Evolutionary conservation across 2,329 filamentous ascomycete species (phyloP).

Genomic region (Hypoxylon sp.): DNA sequence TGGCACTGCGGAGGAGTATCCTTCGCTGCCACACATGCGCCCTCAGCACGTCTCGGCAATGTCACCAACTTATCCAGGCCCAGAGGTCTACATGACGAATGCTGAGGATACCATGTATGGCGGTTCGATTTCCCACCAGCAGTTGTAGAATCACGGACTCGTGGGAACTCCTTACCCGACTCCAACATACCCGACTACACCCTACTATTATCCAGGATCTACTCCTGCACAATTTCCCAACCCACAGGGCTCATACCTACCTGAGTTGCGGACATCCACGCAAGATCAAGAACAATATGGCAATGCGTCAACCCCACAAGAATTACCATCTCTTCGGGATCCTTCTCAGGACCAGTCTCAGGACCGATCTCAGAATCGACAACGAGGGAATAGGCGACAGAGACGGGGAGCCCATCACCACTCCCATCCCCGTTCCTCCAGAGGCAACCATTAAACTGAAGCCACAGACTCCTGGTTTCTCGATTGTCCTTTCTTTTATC

Average conservation of each 20-base stretch:
- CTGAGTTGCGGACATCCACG: neutral
- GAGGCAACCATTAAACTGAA: constrained; percentile 7
- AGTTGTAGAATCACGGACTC: constrained; percentile 44
- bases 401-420: neutral
- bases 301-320: neutral
- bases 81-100: constrained; percentile 45
- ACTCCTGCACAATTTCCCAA: neutral
- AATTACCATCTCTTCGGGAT: neutral
- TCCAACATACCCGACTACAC: too few relatives aligned
- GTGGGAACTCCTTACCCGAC: constrained; percentile 18
- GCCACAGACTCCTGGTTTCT: neutral
- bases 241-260: neutral
- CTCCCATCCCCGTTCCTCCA: neutral
- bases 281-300: neutral
- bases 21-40: constrained; percentile 44
- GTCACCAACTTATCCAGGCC: constrained; percentile 44
- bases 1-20: constrained; percentile 37
- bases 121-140: constrained; percentile 47
- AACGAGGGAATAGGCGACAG: constrained; percentile 1
- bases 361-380: neutral
- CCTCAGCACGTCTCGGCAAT: constrained; percentile 34
- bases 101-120: constrained; percentile 39
- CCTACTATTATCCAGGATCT: neutral
- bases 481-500: constrained; percentile 18
- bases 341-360: too few relatives aligned